phyloP scores from a whole-genome alignment of 2,329 filamentous ascomycete species.

The Beauveria medogensis region DNA sequence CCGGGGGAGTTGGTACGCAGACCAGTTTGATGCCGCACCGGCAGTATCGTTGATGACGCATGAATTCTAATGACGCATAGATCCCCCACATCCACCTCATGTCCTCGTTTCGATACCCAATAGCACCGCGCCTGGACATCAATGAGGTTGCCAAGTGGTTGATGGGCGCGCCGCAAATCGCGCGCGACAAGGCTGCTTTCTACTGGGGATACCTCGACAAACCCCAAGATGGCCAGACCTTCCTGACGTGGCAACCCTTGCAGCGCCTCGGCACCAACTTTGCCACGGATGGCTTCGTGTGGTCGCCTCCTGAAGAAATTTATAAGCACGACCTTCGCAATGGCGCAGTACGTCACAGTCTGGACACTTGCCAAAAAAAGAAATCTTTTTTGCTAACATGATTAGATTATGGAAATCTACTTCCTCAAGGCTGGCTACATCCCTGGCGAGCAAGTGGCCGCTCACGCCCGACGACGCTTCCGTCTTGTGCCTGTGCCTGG shows the following conservation, averaged over 20 bases:
- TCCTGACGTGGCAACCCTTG: conserved; percentile 83
- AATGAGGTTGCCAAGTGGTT: conserved; percentile 79
- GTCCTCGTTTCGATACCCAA: conserved; percentile 73
- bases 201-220: conserved; percentile 87
- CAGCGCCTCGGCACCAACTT: conserved; percentile 64
- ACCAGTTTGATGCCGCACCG: neutral
- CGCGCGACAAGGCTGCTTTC: conserved; percentile 77
- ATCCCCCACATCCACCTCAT: conserved; percentile 85
- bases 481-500: conserved; percentile 69
- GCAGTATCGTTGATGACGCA: neutral
- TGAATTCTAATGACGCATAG: conserved; percentile 34
- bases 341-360: conserved; percentile 39
- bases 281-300: conserved; percentile 87
- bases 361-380: neutral
- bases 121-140: conserved; percentile 60
- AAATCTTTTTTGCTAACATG: neutral
- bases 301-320: conserved; percentile 72
- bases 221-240: conserved; percentile 71
- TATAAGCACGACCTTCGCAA: conserved; percentile 66
- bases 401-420: conserved; percentile 78
- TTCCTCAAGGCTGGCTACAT: conserved; percentile 75
- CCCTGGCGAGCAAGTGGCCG: conserved; percentile 64
- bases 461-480: conserved; percentile 77
- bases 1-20: conserved; percentile 33
- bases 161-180: conserved; percentile 73